Evolutionary conservation across 495 filamentous ascomycete species (phyloP).

Genomic region (Aeminium ludgeri): DNA sequence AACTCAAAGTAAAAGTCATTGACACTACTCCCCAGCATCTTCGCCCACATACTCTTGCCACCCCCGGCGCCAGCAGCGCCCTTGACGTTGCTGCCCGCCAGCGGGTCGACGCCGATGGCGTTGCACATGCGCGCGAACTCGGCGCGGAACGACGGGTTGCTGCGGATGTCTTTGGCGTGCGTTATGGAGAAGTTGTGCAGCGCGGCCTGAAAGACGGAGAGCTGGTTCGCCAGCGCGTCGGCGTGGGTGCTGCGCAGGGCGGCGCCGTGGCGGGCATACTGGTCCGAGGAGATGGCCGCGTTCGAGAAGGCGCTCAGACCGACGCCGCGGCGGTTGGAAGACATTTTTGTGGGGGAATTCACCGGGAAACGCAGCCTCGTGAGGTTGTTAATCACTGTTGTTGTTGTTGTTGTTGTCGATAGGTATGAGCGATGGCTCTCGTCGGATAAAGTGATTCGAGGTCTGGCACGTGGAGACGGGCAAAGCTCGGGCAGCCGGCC

Average conservation of each 20-base stretch:
- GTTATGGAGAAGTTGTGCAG: conserved; percentile 88
- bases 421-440: neutral
- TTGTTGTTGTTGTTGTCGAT: neutral
- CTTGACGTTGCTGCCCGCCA: conserved; percentile 51
- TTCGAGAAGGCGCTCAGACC: conserved; percentile 86
- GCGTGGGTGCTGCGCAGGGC: conserved; percentile 66
- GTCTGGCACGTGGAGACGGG: no score
- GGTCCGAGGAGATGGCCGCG: conserved; percentile 57
- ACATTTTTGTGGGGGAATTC: conserved; percentile 15
- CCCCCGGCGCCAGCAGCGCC: conserved; percentile 24
- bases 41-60: conserved; percentile 63
- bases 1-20: conserved; percentile 98
- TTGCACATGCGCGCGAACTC: conserved; percentile 98
- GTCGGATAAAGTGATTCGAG: no score
- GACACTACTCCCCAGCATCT: conserved; percentile 74
- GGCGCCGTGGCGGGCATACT: conserved; percentile 77
- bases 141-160: conserved; percentile 81
- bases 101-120: conserved; percentile 87
- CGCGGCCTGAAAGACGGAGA: conserved; percentile 84
- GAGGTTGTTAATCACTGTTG: neutral
- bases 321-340: conserved; percentile 39
- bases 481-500: no score
- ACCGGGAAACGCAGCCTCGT: neutral
- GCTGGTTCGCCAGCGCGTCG: conserved; percentile 70
- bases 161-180: conserved; percentile 86